These are phyloP conservation scores for Paecilomyces variotii DNA, from an alignment of 2,329 filamentous ascomycete species.

Conservation along the genomic window DNA sequence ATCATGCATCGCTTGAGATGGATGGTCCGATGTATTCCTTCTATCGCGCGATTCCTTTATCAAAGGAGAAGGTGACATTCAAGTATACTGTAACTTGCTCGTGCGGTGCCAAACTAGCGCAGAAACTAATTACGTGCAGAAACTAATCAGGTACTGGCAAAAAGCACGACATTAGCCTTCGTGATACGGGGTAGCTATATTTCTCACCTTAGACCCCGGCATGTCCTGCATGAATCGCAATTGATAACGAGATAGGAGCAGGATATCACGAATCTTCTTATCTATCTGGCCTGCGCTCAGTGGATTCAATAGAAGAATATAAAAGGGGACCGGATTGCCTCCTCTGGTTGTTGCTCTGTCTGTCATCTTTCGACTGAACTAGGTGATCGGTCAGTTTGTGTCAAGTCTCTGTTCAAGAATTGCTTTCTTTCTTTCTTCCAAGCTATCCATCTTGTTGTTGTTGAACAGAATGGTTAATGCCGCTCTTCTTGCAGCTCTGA, in stretches of 20 bases:
- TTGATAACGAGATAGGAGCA: not conserved
- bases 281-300: not conserved
- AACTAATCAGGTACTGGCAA: not conserved
- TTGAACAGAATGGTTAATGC: not conserved
- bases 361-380: not conserved
- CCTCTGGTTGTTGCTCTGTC: not conserved
- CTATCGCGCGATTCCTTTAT: conserved; percentile 29
- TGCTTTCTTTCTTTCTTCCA: too few species aligned
- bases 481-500: not conserved
- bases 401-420: not conserved
- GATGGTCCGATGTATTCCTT: not conserved
- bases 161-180: not conserved
- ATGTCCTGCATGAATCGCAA: not conserved
- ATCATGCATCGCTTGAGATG: not conserved
- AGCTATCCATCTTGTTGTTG: not conserved
- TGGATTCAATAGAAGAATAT: not conserved
- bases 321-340: not conserved
- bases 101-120: not conserved
- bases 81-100: not conserved
- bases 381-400: not conserved
- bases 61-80: not conserved
- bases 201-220: not conserved
- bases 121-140: not conserved
- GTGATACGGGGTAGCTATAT: not conserved
- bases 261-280: not conserved